Evolutionary conservation across 1,284 basidiomycete species (phyloP).

Genomic region (Amylostereum areolatum): DNA sequence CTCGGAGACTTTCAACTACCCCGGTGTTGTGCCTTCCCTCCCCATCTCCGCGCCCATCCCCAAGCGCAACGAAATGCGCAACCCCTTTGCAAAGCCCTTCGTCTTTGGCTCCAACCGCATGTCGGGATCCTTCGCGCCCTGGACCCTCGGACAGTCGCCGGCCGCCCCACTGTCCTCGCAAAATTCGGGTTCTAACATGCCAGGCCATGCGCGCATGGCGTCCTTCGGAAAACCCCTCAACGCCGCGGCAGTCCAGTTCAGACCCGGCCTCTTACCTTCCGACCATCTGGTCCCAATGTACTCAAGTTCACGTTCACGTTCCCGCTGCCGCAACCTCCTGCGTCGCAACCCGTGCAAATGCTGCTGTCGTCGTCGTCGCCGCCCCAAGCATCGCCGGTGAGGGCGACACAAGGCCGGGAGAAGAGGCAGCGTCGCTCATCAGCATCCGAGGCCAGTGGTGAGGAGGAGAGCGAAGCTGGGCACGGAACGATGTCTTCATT

Average conservation of each 20-base stretch:
- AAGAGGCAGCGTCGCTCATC: constrained; percentile 62
- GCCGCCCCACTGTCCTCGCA: no score
- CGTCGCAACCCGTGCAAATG: no score
- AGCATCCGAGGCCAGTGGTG: constrained; percentile 32
- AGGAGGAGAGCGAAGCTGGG: constrained; percentile 41
- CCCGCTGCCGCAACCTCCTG: no score
- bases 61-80: constrained; percentile 39
- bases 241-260: constrained; percentile 73
- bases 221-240: constrained; percentile 68
- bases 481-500: constrained; percentile 59
- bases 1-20: constrained; percentile 30
- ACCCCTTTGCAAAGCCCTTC: constrained; percentile 76
- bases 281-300: constrained; percentile 45
- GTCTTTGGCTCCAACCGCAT: constrained; percentile 70
- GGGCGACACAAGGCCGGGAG: constrained; percentile 60
- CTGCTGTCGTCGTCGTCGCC: no score
- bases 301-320: constrained; percentile 70
- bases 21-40: constrained; percentile 6
- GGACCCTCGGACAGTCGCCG: no score
- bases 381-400: constrained; percentile 29
- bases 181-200: constrained; percentile 11
- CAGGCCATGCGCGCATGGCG: constrained; percentile 49
- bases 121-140: background rate
- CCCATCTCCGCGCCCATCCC: constrained; percentile 13
- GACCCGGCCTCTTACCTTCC: constrained; percentile 70